phyloP scores from a whole-genome alignment of 106 monocot genomes.

The Allium fistulosum region DNA sequence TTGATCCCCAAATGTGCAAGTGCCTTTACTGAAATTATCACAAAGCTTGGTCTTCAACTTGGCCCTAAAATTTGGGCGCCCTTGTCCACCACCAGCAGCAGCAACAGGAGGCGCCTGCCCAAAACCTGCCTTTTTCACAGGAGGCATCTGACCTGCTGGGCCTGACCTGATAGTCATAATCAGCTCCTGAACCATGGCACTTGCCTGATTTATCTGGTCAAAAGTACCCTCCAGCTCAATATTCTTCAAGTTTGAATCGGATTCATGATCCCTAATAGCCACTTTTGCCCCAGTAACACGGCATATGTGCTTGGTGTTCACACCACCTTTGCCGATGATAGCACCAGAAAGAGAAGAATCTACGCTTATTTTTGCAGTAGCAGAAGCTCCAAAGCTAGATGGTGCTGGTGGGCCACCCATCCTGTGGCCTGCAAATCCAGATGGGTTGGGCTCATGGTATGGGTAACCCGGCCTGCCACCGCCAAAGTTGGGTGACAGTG shows the following conservation, averaged over 20 bases:
- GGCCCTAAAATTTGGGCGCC: background rate
- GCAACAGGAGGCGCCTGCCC: background rate
- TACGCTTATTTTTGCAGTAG: conserved; percentile 43
- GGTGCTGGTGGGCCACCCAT: conserved; percentile 14
- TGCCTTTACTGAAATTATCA: conserved; percentile 44
- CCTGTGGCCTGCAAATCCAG: background rate
- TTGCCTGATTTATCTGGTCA: conserved; percentile 43
- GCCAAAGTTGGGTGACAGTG: background rate
- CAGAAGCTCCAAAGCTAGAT: conserved; percentile 37
- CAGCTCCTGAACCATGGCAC: conserved; percentile 31
- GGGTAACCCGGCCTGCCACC: too few relatives aligned
- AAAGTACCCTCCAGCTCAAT: conserved; percentile 48
- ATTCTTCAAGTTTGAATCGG: conserved; percentile 33
- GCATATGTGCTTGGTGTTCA: conserved; percentile 42
- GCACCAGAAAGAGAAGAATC: conserved; percentile 41
- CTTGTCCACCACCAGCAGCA: background rate
- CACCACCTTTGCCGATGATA: conserved; percentile 45
- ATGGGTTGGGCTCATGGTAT: background rate
- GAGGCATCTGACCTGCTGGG: background rate
- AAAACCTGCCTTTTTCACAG: background rate
- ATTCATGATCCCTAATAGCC: conserved; percentile 34
- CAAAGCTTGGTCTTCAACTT: conserved; percentile 52
- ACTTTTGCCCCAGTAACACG: conserved; percentile 33
- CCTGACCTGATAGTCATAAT: conserved; percentile 25
- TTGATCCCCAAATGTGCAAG: conserved; percentile 44